A percentile compares a stretch with the other conserved stretches of the same genome.
These are phyloP conservation scores for Curvularia verruculosa DNA, from an alignment of 2,329 filamentous ascomycete genomes.

Conservation along the genomic window DNA sequence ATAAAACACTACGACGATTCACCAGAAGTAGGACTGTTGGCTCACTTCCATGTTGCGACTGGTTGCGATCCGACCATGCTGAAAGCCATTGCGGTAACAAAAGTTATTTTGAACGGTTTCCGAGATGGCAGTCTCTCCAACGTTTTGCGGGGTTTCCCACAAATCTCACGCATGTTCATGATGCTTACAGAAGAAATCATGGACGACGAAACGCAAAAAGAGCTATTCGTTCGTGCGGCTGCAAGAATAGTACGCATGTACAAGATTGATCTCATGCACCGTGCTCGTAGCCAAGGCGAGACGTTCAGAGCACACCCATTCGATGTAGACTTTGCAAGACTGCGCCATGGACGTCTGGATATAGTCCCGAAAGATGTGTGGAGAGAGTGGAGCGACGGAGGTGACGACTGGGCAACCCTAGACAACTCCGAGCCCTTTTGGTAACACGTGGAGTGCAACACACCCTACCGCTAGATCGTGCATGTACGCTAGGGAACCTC, in stretches of 20 bases:
- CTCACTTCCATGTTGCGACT: constrained; percentile 24
- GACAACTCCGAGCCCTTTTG: constrained; percentile 17
- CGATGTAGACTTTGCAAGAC: constrained; percentile 21
- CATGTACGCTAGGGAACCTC: background rate
- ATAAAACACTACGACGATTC: constrained; percentile 29
- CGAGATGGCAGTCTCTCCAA: constrained; percentile 28
- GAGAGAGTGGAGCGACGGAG: constrained; percentile 19
- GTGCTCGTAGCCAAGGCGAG: background rate
- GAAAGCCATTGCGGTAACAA: constrained; percentile 23
- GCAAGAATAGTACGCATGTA: constrained; percentile 29
- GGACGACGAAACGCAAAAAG: constrained; percentile 10
- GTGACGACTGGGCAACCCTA: constrained; percentile 17
- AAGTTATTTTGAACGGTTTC: constrained; percentile 21
- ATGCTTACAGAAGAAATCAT: constrained; percentile 19
- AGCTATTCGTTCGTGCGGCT: constrained; percentile 24
- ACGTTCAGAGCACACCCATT: constrained; percentile 4
- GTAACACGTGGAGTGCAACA: constrained; percentile 2
- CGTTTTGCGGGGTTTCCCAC: constrained; percentile 25
- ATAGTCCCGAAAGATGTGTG: constrained; percentile 17
- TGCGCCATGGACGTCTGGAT: constrained; percentile 10
- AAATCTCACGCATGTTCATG: constrained; percentile 26
- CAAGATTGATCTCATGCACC: constrained; percentile 14
- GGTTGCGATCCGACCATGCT: constrained; percentile 15
- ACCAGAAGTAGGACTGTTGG: constrained; percentile 25
- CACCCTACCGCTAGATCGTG: background rate